phyloP scores from a whole-genome alignment of 2,329 filamentous ascomycete species.

The Chalara sp. region DNA sequence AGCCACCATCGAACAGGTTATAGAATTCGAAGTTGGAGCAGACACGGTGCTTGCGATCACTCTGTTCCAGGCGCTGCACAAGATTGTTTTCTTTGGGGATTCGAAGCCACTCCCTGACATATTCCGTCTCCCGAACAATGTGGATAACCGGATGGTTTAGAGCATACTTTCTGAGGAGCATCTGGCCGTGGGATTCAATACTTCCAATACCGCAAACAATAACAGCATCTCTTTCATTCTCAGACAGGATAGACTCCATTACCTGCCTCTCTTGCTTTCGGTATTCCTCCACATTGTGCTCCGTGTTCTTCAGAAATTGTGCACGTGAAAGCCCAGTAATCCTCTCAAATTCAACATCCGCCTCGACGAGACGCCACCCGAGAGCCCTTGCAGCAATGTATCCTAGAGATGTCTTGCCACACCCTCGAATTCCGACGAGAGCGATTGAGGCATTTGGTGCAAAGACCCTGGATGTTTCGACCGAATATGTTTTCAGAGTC shows the following conservation, averaged over 20 bases:
- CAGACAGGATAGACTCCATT: conserved; percentile 47
- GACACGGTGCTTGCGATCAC: conserved; percentile 46
- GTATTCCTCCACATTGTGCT: conserved; percentile 39
- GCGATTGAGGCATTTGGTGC: conserved; percentile 58
- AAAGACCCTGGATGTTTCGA: neutral
- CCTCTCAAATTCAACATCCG: conserved; percentile 58
- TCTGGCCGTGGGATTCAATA: conserved; percentile 56
- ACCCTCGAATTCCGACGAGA: conserved; percentile 62
- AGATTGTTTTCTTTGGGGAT: conserved; percentile 45
- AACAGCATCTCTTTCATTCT: conserved; percentile 50
- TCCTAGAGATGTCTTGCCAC: conserved; percentile 67
- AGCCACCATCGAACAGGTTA: conserved; percentile 56
- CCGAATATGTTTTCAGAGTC: neutral
- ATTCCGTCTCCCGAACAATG: conserved; percentile 36
- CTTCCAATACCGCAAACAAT: conserved; percentile 59
- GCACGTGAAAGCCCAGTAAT: conserved; percentile 51
- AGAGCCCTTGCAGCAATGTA: conserved; percentile 65
- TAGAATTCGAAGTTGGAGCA: conserved; percentile 71
- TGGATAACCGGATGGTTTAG: conserved; percentile 61
- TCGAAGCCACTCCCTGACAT: conserved; percentile 55
- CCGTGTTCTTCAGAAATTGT: conserved; percentile 54
- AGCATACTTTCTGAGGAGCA: conserved; percentile 51
- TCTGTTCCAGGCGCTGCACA: conserved; percentile 48
- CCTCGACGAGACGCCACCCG: conserved; percentile 57
- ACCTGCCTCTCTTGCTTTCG: conserved; percentile 54